Evolutionary conservation across 2,329 filamentous ascomycete genomes (phyloP).

Genomic region (Parastagonospora avenae): DNA sequence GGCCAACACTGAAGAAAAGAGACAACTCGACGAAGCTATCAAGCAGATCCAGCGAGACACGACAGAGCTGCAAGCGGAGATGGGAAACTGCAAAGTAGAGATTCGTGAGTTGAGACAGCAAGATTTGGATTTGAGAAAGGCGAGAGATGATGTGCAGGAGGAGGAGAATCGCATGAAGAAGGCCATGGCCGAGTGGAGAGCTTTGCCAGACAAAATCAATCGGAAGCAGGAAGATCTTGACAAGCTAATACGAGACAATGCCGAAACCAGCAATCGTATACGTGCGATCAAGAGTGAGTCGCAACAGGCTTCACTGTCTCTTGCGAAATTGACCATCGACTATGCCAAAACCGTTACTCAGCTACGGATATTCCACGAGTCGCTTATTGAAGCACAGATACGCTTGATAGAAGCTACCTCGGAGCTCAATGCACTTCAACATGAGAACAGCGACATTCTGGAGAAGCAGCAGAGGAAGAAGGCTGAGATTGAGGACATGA

Average conservation of each 20-base stretch:
- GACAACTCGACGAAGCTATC: slow-evolving; percentile 62
- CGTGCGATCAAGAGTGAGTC: slow-evolving; percentile 52
- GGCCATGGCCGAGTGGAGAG: slow-evolving; percentile 67
- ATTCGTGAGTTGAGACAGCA: slow-evolving; percentile 28
- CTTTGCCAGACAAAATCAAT: slow-evolving; percentile 71
- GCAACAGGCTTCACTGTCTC: slow-evolving; percentile 47
- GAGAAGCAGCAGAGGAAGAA: slow-evolving; percentile 42
- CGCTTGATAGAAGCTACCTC: slow-evolving; percentile 80
- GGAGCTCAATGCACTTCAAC: slow-evolving; percentile 72
- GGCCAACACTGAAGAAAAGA: slow-evolving; percentile 69
- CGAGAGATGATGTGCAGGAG: slow-evolving; percentile 49
- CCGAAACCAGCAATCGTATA: slow-evolving; percentile 55
- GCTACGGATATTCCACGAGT: slow-evolving; percentile 66
- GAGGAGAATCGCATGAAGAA: slow-evolving; percentile 73
- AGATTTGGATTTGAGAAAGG: slow-evolving; percentile 8
- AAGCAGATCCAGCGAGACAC: slow-evolving; percentile 47
- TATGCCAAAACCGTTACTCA: slow-evolving; percentile 65
- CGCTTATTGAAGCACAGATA: slow-evolving; percentile 72
- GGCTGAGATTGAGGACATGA: slow-evolving; percentile 20
- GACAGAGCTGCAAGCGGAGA: slow-evolving; percentile 37
- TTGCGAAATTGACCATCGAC: slow-evolving; percentile 53
- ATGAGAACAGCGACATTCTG: slow-evolving; percentile 58
- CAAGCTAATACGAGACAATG: slow-evolving; percentile 47
- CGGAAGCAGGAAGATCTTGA: slow-evolving; percentile 54
- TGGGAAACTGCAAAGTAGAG: slow-evolving; percentile 35